A percentile compares a stretch with the other conserved stretches of the same genome.
Conservation (phyloP, 2,329 filamentous ascomycete species). For the Colletotrichum plurivorum region DNA sequence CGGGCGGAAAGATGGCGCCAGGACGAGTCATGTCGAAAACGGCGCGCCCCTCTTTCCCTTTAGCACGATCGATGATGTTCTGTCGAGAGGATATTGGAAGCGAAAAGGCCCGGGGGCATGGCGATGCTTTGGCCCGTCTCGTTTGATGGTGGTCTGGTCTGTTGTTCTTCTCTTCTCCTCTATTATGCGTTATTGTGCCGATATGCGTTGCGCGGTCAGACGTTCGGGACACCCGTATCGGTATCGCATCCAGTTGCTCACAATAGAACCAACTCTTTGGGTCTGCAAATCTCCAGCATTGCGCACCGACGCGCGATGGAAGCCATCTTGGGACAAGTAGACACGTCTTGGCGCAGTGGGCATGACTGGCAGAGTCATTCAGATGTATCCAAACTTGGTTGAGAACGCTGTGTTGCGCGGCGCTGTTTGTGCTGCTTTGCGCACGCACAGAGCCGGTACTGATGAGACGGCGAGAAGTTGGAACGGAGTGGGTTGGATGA, state of each 20-base stretch:
- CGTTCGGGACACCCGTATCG: not conserved
- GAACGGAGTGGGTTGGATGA: not conserved
- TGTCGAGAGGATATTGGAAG: not conserved
- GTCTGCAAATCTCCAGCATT: not conserved
- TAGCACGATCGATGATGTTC: not conserved
- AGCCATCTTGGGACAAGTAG: conserved; percentile 30
- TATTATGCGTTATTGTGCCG: conserved; percentile 4
- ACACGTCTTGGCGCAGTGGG: conserved; percentile 12
- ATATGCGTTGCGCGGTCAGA: not conserved
- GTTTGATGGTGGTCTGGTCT: conserved; percentile 36
- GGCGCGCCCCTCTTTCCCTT: conserved; percentile 18
- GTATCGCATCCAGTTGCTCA: not conserved
- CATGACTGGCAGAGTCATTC: conserved; percentile 36
- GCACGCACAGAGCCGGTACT: not conserved
- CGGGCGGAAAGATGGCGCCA: conserved; percentile 9
- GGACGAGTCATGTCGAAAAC: conserved; percentile 37
- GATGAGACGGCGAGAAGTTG: conserved; percentile 1
- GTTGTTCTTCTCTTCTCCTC: not conserved
- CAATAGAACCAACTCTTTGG: too few relatives aligned
- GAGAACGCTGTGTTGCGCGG: too few relatives aligned
- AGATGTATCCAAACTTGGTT: conserved; percentile 15
- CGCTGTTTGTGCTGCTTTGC: too few relatives aligned
- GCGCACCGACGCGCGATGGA: conserved; percentile 34
- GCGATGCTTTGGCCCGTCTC: conserved; percentile 13
- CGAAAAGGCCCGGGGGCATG: not conserved